Evolutionary conservation across 768 basidiomycete species (phyloP), one percentile per base, ranked within the genome.

Genomic region (Xanthoconium purpureum): DNA sequence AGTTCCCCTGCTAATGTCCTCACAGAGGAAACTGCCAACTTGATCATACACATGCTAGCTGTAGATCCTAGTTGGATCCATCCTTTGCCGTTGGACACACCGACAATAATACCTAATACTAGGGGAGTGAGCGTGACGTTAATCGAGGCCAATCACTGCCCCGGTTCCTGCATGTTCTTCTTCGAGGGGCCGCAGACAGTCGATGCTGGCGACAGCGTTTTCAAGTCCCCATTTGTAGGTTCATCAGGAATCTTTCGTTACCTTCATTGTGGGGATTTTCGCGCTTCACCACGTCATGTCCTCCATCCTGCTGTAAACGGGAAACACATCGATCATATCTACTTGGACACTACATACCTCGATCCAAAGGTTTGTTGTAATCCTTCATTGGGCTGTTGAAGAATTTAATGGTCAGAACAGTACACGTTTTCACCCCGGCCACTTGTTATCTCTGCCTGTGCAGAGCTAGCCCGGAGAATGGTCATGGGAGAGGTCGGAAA

Each of bases 71-170:
- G 89, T 75, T 98, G 92, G 92, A 87, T 99, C 0, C 80, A 89
- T 64, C 84, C 93, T 6, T 77, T 98, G 4, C 90, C 93, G 1
- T 83, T 94, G 81, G 83, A 97, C 70, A 75, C 75, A 0, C 80
- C 92, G 0, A 87, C 84, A 0, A 68, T 83, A 35, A 79, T 97
- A 53, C 92, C 96, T 1, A 74, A 90, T 61, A 92, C 93, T 0
- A 84, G 84, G 29, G 94, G 94, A 3, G 91, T 98, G 36, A 77
- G 74, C 37, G 95, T 98, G 6, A 98, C 94, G 2, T 82, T 95
- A 39, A 93, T 99, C n/a, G 92, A 97, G 65, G 97, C 96, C 11
- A 98, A 99, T 69, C 97, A 98, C 67, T 98, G 96, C 80, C 97
- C 97, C 6, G 97, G 97, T 5, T 97, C 94, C 3, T 92, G 87